A percentile compares a stretch with the other conserved stretches of the same genome.
These are phyloP conservation scores for Meyerozyma guilliermondii DNA, from an alignment of 1,139 yeast genomes.

Conservation along the genomic window DNA sequence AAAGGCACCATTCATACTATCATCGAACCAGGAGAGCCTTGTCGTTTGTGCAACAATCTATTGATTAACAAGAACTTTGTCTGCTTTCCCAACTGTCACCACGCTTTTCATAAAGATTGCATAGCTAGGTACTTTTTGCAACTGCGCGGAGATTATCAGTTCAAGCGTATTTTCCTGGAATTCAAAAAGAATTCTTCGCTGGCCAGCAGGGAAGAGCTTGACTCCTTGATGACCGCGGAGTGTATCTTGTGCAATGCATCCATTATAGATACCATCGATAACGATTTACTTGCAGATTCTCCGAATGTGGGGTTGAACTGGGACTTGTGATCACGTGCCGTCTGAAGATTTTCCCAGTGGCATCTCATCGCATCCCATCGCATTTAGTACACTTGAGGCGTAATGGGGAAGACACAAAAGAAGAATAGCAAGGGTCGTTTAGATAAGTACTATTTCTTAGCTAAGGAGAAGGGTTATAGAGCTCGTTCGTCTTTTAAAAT, in stretches of 20 bases:
- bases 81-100: conserved; percentile 81
- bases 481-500: conserved; percentile 98
- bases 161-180: conserved; percentile 45
- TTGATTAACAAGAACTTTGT: conserved; percentile 70
- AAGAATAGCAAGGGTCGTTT: conserved; percentile 98
- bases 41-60: conserved; percentile 64
- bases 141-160: conserved; percentile 61
- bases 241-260: conserved; percentile 81
- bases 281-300: conserved; percentile 21
- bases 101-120: conserved; percentile 88
- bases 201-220: conserved; percentile 41
- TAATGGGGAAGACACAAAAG: conserved; percentile 91
- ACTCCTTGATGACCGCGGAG: conserved; percentile 54
- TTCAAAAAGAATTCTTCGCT: conserved; percentile 14
- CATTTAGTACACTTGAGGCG: not conserved
- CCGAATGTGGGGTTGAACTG: not conserved
- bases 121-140: conserved; percentile 54
- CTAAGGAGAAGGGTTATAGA: conserved; percentile 96
- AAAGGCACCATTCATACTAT: conserved; percentile 33
- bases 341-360: not conserved
- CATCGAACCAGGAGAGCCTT: conserved; percentile 81
- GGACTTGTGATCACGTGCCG: not conserved
- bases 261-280: conserved; percentile 67
- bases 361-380: not conserved
- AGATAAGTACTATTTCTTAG: conserved; percentile 92